These are phyloP conservation scores for Chrysoporthe deuterocubensis DNA, from an alignment of 2,329 filamentous ascomycete genomes.

Conservation along the genomic window DNA sequence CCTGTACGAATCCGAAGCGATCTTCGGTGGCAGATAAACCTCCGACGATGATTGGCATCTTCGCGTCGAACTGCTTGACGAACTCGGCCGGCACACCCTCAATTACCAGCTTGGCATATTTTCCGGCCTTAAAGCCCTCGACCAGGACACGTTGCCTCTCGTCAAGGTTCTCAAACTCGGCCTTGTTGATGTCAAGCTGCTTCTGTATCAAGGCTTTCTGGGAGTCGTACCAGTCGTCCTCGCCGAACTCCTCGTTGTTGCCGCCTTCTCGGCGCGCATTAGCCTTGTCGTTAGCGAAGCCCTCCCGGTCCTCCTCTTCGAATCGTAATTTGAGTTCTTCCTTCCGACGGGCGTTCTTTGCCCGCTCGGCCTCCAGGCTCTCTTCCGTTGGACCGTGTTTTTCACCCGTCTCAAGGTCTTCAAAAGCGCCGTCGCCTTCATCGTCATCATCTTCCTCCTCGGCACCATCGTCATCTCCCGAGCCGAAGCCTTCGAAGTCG, in stretches of 20 bases:
- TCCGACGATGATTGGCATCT: constrained; percentile 83
- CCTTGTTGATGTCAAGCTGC: constrained; percentile 94
- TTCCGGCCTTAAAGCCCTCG: constrained; percentile 89
- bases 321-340: constrained; percentile 94
- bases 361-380: constrained; percentile 84
- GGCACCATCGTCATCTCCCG: constrained; percentile 48
- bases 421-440: constrained; percentile 57
- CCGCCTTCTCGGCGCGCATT: constrained; percentile 72
- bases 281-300: constrained; percentile 88
- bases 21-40: constrained; percentile 94
- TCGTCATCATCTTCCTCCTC: constrained; percentile 54
- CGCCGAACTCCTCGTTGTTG: constrained; percentile 80
- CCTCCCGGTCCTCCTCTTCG: constrained; percentile 97
- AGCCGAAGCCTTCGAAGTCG: constrained; percentile 43
- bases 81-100: constrained; percentile 92
- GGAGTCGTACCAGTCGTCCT: constrained; percentile 98
- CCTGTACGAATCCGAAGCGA: constrained; percentile 92
- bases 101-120: constrained; percentile 89
- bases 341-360: constrained; percentile 87
- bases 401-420: constrained; percentile 80
- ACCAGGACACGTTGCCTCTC: constrained; percentile 80
- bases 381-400: constrained; percentile 50
- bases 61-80: constrained; percentile 77
- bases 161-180: constrained; percentile 88
- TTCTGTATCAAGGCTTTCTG: constrained; percentile 96